phyloP scores from a whole-genome alignment of 1,139 yeast species.

The Saccharomyces uvarum region DNA sequence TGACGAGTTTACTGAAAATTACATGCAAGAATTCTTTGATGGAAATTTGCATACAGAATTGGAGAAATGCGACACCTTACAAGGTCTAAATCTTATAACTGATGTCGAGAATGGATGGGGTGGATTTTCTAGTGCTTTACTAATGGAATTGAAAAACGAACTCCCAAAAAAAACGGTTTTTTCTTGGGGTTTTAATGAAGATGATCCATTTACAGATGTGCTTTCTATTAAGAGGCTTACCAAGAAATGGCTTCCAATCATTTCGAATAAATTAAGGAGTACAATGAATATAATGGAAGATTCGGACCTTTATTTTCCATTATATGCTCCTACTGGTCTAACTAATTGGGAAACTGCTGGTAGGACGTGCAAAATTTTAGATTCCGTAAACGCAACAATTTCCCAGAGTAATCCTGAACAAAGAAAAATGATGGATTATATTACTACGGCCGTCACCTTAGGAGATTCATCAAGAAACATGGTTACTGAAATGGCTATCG shows the following conservation, averaged over 20 bases:
- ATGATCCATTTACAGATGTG: constrained; percentile 18
- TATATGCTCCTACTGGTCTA: constrained; percentile 15
- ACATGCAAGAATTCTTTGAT: constrained; percentile 45
- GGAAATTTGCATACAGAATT: constrained; percentile 52
- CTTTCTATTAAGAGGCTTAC: constrained; percentile 9
- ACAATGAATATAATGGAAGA: constrained; percentile 21
- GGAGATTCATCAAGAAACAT: constrained; percentile 21
- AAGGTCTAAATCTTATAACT: constrained; percentile 60
- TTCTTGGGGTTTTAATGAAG: constrained; percentile 45
- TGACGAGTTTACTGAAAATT: constrained; percentile 38
- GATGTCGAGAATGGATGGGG: constrained; percentile 81
- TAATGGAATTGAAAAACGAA: constrained; percentile 60
- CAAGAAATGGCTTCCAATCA: constrained; percentile 9
- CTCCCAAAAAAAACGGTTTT: constrained; percentile 56
- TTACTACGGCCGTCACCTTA: constrained; percentile 15
- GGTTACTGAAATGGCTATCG: constrained; percentile 17
- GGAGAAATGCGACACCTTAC: constrained; percentile 71
- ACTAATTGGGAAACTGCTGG: constrained; percentile 29
- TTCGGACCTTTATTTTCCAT: constrained; percentile 27
- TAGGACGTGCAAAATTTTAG: constrained; percentile 17
- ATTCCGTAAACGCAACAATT: constrained; percentile 19
- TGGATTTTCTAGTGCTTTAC: constrained; percentile 53
- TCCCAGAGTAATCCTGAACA: constrained; percentile 12
- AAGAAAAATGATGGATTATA: constrained; percentile 17
- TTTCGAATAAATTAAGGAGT: constrained; percentile 23